A percentile compares a stretch with the other conserved stretches of the same genome.
Conservation (phyloP, 1,284 basidiomycete genomes). For the Pterulicium gracile region DNA sequence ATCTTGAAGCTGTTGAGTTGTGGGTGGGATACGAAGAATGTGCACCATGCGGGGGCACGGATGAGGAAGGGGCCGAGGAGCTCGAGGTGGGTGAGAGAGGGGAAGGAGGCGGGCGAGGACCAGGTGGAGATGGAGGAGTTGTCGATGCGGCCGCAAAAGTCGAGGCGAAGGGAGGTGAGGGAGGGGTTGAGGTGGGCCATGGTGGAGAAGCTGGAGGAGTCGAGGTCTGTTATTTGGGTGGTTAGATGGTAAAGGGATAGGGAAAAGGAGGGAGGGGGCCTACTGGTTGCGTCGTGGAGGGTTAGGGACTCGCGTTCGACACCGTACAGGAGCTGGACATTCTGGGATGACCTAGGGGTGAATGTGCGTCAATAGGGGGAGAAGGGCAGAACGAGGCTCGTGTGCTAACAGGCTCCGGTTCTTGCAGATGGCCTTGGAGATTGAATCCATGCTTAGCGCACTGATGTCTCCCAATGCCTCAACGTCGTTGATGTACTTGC, state of each 20-base stretch:
- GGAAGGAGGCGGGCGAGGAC: constrained; percentile 56
- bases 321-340: constrained; percentile 78
- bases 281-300: constrained; percentile 89
- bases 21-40: constrained; percentile 59
- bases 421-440: constrained; percentile 79
- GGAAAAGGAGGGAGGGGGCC: too few relatives aligned
- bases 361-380: constrained; percentile 4
- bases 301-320: constrained; percentile 57
- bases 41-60: constrained; percentile 63
- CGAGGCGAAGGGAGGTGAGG: constrained; percentile 65
- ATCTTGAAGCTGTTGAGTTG: constrained; percentile 67
- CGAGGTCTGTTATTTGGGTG: constrained; percentile 29
- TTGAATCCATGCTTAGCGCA: constrained; percentile 67
- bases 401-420: constrained; percentile 71
- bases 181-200: constrained; percentile 76
- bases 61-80: constrained; percentile 89
- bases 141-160: constrained; percentile 82
- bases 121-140: constrained; percentile 43
- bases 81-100: constrained; percentile 60
- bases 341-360: constrained; percentile 58
- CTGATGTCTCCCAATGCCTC: constrained; percentile 88
- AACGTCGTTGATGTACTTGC: constrained; percentile 80
- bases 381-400: background rate
- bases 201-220: constrained; percentile 53
- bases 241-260: constrained; percentile 3